Conservation (phyloP, 768 basidiomycete species). For the Trametes coccinea region DNA sequence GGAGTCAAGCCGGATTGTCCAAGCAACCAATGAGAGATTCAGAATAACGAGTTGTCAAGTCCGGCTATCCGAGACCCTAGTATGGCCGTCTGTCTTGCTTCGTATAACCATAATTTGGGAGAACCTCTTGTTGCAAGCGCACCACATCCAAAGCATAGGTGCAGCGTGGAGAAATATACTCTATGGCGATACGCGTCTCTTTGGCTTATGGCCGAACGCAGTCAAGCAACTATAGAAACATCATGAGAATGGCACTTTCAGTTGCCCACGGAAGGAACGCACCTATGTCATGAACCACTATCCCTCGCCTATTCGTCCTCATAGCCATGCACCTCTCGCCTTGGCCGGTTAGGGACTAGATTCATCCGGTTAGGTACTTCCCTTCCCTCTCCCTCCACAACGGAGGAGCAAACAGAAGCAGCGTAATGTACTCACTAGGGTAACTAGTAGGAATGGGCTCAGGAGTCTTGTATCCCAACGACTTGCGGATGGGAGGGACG, state of each 20-base stretch:
- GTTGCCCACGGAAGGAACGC: neutral
- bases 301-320: constrained; percentile 52
- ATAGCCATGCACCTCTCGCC: constrained; percentile 71
- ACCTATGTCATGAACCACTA: neutral
- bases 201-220: no score
- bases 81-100: no score
- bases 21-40: no score
- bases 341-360: constrained; percentile 69
- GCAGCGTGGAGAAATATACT: neutral
- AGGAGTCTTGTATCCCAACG: constrained; percentile 69
- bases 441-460: constrained; percentile 76
- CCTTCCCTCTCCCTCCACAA: neutral
- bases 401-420: neutral
- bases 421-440: constrained; percentile 12
- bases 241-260: neutral
- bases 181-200: neutral
- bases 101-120: no score
- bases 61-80: no score
- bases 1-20: no score
- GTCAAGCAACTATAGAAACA: no score
- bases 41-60: no score
- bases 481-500: constrained; percentile 78
- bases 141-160: neutral
- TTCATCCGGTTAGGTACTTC: neutral
- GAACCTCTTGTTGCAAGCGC: no score